Evolutionary conservation across 2,329 filamentous ascomycete species (phyloP).

Genomic region (Fusarium bactridioides): DNA sequence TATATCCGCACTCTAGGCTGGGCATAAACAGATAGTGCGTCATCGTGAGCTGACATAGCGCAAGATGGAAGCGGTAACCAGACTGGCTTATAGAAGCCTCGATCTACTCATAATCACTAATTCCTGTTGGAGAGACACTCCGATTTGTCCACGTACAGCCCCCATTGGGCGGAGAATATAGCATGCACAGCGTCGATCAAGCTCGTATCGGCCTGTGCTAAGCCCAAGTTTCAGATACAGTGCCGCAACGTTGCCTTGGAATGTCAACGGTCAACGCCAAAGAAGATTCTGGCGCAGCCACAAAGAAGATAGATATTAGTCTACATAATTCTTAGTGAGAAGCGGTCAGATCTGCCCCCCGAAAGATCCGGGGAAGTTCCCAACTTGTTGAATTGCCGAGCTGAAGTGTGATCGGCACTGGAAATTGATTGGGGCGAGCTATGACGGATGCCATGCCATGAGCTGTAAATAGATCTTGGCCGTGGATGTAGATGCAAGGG

Average conservation of each 20-base stretch:
- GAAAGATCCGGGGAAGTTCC: background rate
- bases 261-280: background rate
- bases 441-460: slow-evolving; percentile 1
- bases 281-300: slow-evolving; percentile 8
- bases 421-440: slow-evolving; percentile 4
- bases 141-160: background rate
- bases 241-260: slow-evolving; percentile 12
- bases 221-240: background rate
- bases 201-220: background rate
- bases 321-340: background rate
- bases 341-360: background rate
- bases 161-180: background rate
- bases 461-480: slow-evolving; percentile 19
- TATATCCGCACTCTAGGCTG: background rate
- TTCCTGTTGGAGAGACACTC: background rate
- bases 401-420: slow-evolving; percentile 5
- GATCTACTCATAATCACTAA: slow-evolving; percentile 2
- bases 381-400: background rate
- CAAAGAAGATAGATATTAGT: background rate
- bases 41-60: slow-evolving; percentile 4
- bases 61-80: background rate
- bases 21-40: background rate
- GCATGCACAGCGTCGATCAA: slow-evolving; percentile 2
- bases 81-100: background rate
- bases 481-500: background rate